Base-by-base conservation (phyloP, 2,329 filamentous ascomycete genomes). In the Byssoonygena ceratinophila region DNA sequence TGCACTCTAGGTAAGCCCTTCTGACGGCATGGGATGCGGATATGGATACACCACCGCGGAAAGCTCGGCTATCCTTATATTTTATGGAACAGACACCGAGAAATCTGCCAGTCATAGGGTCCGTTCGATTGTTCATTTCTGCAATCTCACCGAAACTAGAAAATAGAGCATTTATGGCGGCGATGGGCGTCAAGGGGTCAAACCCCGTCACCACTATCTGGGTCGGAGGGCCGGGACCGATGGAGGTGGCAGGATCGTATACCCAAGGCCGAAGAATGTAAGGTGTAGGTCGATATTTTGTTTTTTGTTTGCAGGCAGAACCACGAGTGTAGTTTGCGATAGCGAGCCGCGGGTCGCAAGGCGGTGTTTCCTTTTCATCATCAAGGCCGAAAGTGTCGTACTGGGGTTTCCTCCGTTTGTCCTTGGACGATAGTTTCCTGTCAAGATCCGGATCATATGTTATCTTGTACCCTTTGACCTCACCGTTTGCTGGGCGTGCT, bases 171-270 rank as follows among this genome's bases (percentile, higher is more conserved):
- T 79, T 80, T 47, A 95, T 78, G 61, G 87, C 86, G 52, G 81
- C 79, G 61, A 94, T 87, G 11, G 87, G 80, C 37, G 86, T 84
- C 58, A 97, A 74, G 5, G 91, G 90, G 68, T 97, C 92, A 66
- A 96, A 96, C n/a, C 89, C 88, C n/a, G 83, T 90, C 18, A 96
- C 88, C 3, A 97, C 84, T 46, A 98, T 82, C 66, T 95, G 88
- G 1, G 85, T 88, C 1, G 92, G 87, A 12, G 91, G 91, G 0
- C 88, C 88, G 22, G 89, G 87, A 0, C 90, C 91, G 60, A 94
- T 81, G 1, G 91, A 94, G 3, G 87, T 88, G 61, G 81, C 82
- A 4, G 82, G 72, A 65, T 97, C 90, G 68, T 88, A 92, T 23
- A 80, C 71, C 68, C 94, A 96, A 20, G 85, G 84, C 65, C 82